These are phyloP conservation scores for Podaxis sp. DNA, from an alignment of 768 basidiomycete genomes.

Conservation along the genomic window DNA sequence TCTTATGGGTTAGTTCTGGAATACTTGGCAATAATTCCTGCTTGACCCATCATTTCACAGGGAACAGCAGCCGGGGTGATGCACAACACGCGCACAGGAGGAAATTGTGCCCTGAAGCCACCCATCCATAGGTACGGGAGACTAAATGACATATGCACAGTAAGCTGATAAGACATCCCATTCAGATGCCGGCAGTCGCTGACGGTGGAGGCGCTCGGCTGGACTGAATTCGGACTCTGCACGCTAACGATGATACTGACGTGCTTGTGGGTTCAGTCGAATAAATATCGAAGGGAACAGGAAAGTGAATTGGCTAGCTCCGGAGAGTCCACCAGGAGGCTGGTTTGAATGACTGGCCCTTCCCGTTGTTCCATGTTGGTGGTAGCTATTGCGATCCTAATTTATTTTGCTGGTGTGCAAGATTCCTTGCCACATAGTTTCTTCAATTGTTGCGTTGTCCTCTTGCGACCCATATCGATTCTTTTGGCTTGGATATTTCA, in stretches of 20 bases:
- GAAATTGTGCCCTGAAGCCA: constrained; percentile 53
- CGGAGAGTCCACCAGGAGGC: constrained; percentile 26
- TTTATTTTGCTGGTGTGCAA: not conserved
- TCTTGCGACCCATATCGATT: not conserved
- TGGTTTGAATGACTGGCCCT: constrained; percentile 17
- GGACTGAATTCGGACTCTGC: constrained; percentile 72
- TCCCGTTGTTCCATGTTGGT: not conserved
- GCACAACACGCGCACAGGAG: constrained; percentile 61
- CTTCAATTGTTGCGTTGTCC: not conserved
- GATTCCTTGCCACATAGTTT: not conserved
- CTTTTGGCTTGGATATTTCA: not conserved
- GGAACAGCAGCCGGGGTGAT: constrained; percentile 68
- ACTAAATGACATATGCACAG: constrained; percentile 21
- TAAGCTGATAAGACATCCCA: constrained; percentile 12
- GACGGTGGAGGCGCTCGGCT: constrained; percentile 73
- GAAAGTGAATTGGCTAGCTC: constrained; percentile 19
- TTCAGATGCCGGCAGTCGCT: constrained; percentile 68
- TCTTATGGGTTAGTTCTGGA: constrained; percentile 59
- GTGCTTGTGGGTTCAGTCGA: constrained; percentile 38
- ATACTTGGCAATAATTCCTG: not conserved
- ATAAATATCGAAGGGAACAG: constrained; percentile 16
- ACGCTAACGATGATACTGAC: constrained; percentile 54
- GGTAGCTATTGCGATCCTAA: not conserved
- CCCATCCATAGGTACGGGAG: constrained; percentile 50
- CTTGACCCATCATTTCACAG: constrained; percentile 33